Evolutionary conservation across 176 grass and related monocot genomes (phyloP), one percentile per base, ranked within the genome.

Genomic region (Cocos nucifera): DNA sequence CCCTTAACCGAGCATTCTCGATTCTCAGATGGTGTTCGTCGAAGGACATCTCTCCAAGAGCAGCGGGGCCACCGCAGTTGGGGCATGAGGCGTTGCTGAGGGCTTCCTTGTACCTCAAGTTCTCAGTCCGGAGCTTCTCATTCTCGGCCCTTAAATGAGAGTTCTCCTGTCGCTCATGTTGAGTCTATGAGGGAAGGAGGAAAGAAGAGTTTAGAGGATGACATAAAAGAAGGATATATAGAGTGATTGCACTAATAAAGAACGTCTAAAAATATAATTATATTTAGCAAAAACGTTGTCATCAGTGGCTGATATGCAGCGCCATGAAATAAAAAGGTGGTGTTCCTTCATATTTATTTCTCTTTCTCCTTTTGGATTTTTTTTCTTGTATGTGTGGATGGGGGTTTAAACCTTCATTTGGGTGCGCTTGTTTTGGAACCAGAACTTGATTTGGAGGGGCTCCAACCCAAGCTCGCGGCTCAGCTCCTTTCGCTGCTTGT

Each of bases 361-460:
- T 44, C 35, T 9, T 39, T 10, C 30, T 32, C 1, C 9, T 12
- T 39, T 39, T 39, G 6, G 1, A 30, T 44, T 44, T 44, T 44
- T 44, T 44, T 44, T 44, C 8, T 10, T 12, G 9, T 44, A 9
- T 44, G 8, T 1, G 35, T 44, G 35, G 35, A 14, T 32, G 54
- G n/a, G 56, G 21, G 18, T 22, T 71, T 22, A 75, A 63, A 78
- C 89, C 89, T 95, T 95, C 82, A 89, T 86, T 67, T 95, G 89
- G 3, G 89, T 95, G 77, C 89, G 89, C 85, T 95, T 89, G 69
- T 95, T 95, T 69, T 95, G 89, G 61, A 95, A 95, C 89, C 89
- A 95, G 16, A 95, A 95, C 73, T 95, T 95, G 59, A 95, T 66
- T 39, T 95, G 89, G 49, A 89, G 76, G 2, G 89, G 89, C 53